Conservation (phyloP, 148 eudicot genomes). For the Rhododendron williamsianum region DNA sequence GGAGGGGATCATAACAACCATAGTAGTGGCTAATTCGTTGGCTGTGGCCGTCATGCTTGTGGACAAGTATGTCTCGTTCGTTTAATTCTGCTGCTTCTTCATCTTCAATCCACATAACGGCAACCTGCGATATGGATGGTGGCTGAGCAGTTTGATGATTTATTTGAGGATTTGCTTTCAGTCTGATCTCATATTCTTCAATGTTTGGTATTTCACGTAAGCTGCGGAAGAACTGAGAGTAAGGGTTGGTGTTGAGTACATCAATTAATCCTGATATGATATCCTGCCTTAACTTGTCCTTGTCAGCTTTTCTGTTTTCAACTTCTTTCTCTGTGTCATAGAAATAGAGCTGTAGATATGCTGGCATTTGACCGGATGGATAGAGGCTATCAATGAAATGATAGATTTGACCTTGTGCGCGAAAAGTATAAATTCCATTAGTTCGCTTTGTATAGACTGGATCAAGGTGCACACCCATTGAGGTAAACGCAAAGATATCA, state of each 20-base stretch:
- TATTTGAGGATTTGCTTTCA: background rate
- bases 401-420: no score
- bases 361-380: no score
- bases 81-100: accelerated
- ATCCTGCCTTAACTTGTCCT: accelerated
- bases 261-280: background rate
- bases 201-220: background rate
- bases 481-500: no score
- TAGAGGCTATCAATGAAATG: no score
- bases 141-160: background rate
- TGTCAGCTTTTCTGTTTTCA: background rate
- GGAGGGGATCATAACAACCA: background rate
- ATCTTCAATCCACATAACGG: background rate
- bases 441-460: no score
- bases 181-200: background rate
- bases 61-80: background rate
- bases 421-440: no score
- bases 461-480: no score
- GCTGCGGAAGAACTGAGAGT: background rate
- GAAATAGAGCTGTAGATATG: background rate
- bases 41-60: background rate
- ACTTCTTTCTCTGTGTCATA: background rate
- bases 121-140: background rate
- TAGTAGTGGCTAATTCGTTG: background rate
- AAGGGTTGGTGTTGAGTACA: background rate